These are phyloP conservation scores for Nicotiana tomentosiformis DNA, from an alignment of 257 asterid genomes.

Conservation along the genomic window DNA sequence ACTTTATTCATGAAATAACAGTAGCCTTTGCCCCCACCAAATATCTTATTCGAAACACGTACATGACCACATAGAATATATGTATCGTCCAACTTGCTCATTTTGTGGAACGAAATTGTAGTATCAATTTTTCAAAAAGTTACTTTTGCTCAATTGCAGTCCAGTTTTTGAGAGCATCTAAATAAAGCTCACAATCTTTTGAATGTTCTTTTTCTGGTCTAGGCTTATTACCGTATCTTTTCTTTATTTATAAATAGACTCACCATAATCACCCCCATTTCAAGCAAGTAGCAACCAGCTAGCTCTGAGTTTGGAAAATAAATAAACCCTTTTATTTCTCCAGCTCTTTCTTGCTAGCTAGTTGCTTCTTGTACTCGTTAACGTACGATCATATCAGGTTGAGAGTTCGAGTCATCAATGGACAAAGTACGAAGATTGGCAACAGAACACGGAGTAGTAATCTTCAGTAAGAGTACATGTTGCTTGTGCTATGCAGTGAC, in stretches of 20 bases:
- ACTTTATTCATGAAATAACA: too few relatives aligned
- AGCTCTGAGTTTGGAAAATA: background rate
- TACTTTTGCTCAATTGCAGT: background rate
- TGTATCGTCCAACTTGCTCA: background rate
- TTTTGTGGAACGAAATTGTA: background rate
- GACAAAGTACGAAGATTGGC: slow-evolving; percentile 53
- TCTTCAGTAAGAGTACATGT: slow-evolving; percentile 67
- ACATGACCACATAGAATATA: background rate
- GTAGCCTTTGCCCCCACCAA: background rate
- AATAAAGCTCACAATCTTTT: slow-evolving; percentile 1
- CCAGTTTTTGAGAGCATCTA: background rate
- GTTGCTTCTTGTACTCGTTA: background rate
- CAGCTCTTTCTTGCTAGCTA: background rate
- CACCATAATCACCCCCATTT: background rate
- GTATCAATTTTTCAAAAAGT: background rate
- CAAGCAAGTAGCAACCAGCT: slow-evolving; percentile 5
- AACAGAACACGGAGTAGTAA: slow-evolving; percentile 55
- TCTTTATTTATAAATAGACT: background rate
- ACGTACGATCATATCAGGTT: background rate
- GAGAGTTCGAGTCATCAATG: slow-evolving; percentile 18
- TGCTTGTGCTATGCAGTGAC: slow-evolving; percentile 69
- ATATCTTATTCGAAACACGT: background rate
- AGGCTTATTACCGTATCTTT: background rate
- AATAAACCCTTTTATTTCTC: background rate
- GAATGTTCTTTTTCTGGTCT: background rate